These are phyloP conservation scores for Lipomyces sp. DNA, from an alignment of 805 yeast species.

Conservation along the genomic window DNA sequence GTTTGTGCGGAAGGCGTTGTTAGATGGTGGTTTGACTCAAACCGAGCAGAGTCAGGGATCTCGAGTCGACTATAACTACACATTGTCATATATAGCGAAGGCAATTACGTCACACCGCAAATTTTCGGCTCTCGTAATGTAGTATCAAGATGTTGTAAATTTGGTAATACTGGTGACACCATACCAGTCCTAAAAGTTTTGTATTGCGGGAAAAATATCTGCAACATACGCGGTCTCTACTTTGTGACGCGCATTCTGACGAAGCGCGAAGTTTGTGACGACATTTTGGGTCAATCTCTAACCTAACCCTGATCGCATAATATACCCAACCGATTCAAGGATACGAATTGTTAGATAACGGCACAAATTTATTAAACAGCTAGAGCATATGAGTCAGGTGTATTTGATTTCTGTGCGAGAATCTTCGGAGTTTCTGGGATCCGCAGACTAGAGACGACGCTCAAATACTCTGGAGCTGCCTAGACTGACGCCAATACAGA, in stretches of 20 bases:
- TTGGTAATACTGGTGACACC: too few species aligned
- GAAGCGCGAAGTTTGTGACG: background rate
- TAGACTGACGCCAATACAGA: background rate
- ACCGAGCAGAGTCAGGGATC: background rate
- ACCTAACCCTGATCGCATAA: background rate
- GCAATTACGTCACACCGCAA: too few species aligned
- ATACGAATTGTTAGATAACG: background rate
- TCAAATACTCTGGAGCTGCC: background rate
- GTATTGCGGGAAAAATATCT: background rate
- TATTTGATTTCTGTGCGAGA: background rate
- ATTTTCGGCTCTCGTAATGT: too few species aligned
- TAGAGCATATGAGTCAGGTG: background rate
- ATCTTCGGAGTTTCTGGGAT: background rate
- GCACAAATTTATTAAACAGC: background rate
- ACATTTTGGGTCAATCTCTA: background rate
- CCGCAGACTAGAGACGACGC: background rate
- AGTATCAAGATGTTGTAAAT: too few species aligned
- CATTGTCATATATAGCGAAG: too few species aligned
- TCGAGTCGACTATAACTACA: conserved; percentile 8
- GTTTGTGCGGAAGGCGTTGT: conserved; percentile 25
- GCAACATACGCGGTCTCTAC: background rate
- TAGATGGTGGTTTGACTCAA: conserved; percentile 28
- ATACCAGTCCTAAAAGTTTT: too few species aligned
- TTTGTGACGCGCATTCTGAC: too few species aligned
- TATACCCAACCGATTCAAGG: background rate